Base-by-base conservation (phyloP, 177 flowering plant species). In the Vitis hybrid region DNA sequence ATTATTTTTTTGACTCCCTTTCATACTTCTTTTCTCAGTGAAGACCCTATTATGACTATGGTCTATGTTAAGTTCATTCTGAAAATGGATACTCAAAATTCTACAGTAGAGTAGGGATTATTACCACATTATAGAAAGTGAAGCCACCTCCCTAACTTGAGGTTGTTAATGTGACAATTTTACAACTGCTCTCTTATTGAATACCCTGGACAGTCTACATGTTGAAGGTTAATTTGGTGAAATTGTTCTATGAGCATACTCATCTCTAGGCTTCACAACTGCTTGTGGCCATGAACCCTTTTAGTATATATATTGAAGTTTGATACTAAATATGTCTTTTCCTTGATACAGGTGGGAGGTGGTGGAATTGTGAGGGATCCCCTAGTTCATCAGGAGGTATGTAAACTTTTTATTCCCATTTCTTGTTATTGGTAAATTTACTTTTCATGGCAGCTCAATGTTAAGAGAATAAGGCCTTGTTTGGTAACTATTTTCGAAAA, bases 321-420 rank as follows among this genome's bases (percentile, higher is more conserved):
- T 52, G 13, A 45, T 11, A 26, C 26, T 26, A 26, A 26, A 26
- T 26, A 26, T 26, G 3, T 26, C 26, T 65, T n/a, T 49, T 48
- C 3, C 58, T 33, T 65, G 45, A 33, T 69, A 55, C 83, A 95
- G 99, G 99, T 95, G 18, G 98, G 99, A 71, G 72, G 84, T 19
- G 99, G 99, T 31, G 98, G 99, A 50, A 90, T 95, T 66, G 97
- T 95, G 64, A 86, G 87, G 77, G 99, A 93, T 88, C 93, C 97
- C 39, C 69, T 70, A 31, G 96, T 95, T 71, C 99, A 95, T 82
- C 82, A 93, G 77, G 98, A 92, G 87, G 99, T 91, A 78, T 29
- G 76, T 16, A 20, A 33, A 45, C 8, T 72, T 50, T 31, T 58
- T 13, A 10, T 11, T 6, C 60, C 39, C 50, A 11, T 0, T 3